These are phyloP conservation scores for Phytophthora tubulina DNA, from an alignment of 352 stramenopile genomes.

Conservation along the genomic window DNA sequence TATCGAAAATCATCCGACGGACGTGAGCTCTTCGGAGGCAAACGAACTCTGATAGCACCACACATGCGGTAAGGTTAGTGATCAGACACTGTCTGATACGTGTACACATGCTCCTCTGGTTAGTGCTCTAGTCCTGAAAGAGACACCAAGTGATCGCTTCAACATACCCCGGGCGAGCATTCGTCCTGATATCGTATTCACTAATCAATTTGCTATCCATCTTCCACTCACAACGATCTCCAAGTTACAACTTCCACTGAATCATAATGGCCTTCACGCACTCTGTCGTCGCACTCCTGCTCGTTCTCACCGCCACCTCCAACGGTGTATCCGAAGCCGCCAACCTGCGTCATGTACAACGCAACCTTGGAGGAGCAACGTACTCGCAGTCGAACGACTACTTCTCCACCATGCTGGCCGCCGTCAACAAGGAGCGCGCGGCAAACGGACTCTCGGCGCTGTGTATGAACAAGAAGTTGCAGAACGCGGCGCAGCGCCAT, in stretches of 20 bases:
- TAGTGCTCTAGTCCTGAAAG: neutral
- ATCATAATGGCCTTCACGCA: slow-evolving; percentile 2
- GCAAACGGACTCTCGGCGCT: slow-evolving; percentile 38
- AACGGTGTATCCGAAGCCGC: slow-evolving; percentile 6
- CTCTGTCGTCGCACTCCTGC: slow-evolving; percentile 12
- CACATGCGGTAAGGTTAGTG: neutral
- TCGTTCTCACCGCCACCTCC: slow-evolving; percentile 5
- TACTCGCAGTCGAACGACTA: slow-evolving; percentile 30
- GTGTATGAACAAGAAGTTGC: slow-evolving; percentile 50
- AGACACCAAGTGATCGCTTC: slow-evolving; percentile 1
- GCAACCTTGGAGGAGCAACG: slow-evolving; percentile 19
- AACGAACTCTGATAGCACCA: neutral
- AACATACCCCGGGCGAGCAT: neutral
- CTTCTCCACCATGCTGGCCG: slow-evolving; percentile 39
- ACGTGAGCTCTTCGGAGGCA: neutral
- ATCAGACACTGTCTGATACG: neutral
- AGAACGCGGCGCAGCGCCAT: slow-evolving; percentile 28
- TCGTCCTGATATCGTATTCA: neutral
- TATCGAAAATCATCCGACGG: neutral
- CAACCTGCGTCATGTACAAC: slow-evolving; percentile 22
- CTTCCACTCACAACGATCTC: slow-evolving; percentile 1
- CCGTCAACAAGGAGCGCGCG: slow-evolving; percentile 56
- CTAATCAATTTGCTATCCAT: slow-evolving; percentile 1
- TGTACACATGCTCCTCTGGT: neutral
- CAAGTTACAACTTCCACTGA: neutral